These are phyloP conservation scores for Ceratobasidium sp. DNA, from an alignment of 1,284 basidiomycete species.

Conservation along the genomic window DNA sequence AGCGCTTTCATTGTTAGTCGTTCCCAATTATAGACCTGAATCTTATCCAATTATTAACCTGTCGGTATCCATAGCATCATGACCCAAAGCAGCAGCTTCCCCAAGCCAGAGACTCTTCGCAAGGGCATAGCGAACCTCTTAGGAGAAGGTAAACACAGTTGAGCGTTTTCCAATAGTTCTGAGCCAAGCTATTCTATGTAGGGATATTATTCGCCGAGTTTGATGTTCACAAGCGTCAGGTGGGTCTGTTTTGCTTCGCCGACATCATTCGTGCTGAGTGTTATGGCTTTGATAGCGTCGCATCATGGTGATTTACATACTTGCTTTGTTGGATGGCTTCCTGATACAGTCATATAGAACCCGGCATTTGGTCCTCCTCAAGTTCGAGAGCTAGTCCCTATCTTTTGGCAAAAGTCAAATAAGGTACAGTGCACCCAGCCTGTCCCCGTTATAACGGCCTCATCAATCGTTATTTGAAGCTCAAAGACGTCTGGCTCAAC, in stretches of 20 bases:
- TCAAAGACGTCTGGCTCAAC: slow-evolving; percentile 42
- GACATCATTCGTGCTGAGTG: not conserved
- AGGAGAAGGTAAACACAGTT: slow-evolving; percentile 32
- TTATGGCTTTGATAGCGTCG: slow-evolving; percentile 29
- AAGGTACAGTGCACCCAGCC: slow-evolving; percentile 6
- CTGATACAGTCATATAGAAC: slow-evolving; percentile 13
- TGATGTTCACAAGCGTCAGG: slow-evolving; percentile 34
- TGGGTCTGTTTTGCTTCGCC: not conserved
- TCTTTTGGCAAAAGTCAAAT: slow-evolving; percentile 43
- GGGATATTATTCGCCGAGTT: slow-evolving; percentile 23
- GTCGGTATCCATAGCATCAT: not conserved
- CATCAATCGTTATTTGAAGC: slow-evolving; percentile 6
- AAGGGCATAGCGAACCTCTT: slow-evolving; percentile 13
- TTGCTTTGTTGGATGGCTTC: not conserved
- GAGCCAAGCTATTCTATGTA: not conserved
- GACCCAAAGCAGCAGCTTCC: slow-evolving; percentile 1
- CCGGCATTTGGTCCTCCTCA: slow-evolving; percentile 43
- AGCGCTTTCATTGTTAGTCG: slow-evolving; percentile 22
- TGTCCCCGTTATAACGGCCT: not conserved
- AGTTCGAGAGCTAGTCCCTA: slow-evolving; percentile 40
- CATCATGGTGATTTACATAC: slow-evolving; percentile 38
- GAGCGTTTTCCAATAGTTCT: no score
- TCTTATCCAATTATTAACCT: not conserved
- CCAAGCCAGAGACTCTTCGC: not conserved
- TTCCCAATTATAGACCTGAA: not conserved